Base-by-base conservation (phyloP, 768 basidiomycete species). In the Mycena crocata region DNA sequence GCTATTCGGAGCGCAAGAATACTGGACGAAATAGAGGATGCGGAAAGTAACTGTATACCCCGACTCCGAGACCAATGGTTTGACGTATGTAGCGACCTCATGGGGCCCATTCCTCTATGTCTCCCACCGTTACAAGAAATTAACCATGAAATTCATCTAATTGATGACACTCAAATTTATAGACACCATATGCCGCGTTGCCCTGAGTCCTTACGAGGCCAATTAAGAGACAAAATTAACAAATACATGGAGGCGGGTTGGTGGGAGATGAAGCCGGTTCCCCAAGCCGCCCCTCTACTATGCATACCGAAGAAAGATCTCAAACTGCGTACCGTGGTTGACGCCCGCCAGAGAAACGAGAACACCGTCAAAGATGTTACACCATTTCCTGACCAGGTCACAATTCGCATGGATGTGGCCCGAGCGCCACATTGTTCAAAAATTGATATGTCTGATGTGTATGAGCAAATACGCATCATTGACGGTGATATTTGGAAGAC, bases 341-440 rank as follows among this genome's bases (percentile, higher is more conserved):
- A 84, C 57, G 68, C 64, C 3, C 51, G 79, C 5, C 72, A 81
- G 48, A 61, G 76, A 0, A 85, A 85, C 63, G 74, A 80, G 1
- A 85, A 86, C 63, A 85, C 80, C 0, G 32, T 78, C 0, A 77
- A 81, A 51, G 79, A 81, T 51, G 73, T 81, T 0, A 82, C 82
- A 80, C 54, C 54, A n/a, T 37, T 79, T 26, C 59, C 56, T 0
- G 71, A 71, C 0, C 68, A 76, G 42, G 49, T 31, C 31, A 31
- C 6, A 10, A 50, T 50, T 13, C 30, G 60, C 64, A 31, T 79
- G 81, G 73, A 76, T 31, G 76, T 79, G 0, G 78, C 76, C 0
- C 17, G 69, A 9, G 70, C 62, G 0, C 61, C 52, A 17, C 69
- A 67, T 34, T 55, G 77, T 1, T 76, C 79, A 2, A 80, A 79